Conservation (phyloP, 129 eudicot species). For the Glebionis coronaria region DNA sequence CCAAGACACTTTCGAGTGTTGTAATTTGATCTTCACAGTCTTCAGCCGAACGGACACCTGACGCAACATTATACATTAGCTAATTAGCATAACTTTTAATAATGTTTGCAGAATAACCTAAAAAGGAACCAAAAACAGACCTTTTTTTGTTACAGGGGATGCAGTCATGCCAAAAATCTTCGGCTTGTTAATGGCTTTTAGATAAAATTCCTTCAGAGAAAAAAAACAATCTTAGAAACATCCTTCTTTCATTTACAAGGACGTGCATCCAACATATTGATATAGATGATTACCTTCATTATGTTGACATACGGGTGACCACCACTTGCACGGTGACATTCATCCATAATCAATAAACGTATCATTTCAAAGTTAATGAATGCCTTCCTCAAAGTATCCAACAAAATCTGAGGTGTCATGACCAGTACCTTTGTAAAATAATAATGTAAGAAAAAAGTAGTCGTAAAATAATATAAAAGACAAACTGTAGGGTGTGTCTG, state of each 20-base stretch:
- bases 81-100: constrained; percentile 8
- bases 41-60: constrained; percentile 49
- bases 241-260: neutral
- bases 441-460: neutral
- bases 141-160: constrained; percentile 63
- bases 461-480: too few relatives aligned
- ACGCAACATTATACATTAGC: constrained; percentile 12
- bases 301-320: constrained; percentile 69
- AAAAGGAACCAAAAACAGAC: constrained; percentile 23
- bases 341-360: constrained; percentile 65
- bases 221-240: constrained; percentile 15
- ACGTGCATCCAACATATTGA: constrained; percentile 1
- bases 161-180: constrained; percentile 89
- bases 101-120: neutral
- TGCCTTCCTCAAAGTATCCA: constrained; percentile 41
- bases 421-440: constrained; percentile 35
- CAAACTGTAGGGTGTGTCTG: too few relatives aligned
- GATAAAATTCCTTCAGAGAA: constrained; percentile 72
- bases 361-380: constrained; percentile 46
- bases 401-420: constrained; percentile 20
- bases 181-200: constrained; percentile 48
- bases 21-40: constrained; percentile 51
- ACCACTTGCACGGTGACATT: constrained; percentile 72
- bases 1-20: constrained; percentile 64
- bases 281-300: constrained; percentile 63